These are phyloP conservation scores for Daldinia concentrica DNA, from an alignment of 495 filamentous ascomycete species.

Conservation along the genomic window DNA sequence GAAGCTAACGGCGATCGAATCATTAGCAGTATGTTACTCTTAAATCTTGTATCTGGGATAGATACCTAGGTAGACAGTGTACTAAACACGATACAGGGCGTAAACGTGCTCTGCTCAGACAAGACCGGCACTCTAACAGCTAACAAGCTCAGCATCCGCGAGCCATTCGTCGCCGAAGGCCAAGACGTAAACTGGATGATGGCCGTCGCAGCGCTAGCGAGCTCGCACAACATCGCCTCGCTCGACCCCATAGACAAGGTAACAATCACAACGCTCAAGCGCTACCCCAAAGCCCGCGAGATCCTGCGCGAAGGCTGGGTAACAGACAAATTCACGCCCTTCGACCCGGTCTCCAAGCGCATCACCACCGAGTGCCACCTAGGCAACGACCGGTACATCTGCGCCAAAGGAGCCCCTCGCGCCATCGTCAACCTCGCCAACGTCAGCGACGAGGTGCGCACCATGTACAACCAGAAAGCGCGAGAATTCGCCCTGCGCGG, in stretches of 20 bases:
- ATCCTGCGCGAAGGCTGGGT: constrained; percentile 74
- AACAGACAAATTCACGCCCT: constrained; percentile 82
- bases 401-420: constrained; percentile 88
- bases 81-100: constrained; percentile 59
- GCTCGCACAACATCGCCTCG: constrained; percentile 89
- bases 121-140: constrained; percentile 94
- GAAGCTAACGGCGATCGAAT: constrained; percentile 94
- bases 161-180: constrained; percentile 82
- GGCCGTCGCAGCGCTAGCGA: constrained; percentile 87
- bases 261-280: constrained; percentile 81
- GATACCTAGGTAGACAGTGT: neutral
- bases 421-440: constrained; percentile 82
- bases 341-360: constrained; percentile 95
- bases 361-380: constrained; percentile 80
- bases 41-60: too few relatives aligned
- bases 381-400: constrained; percentile 76
- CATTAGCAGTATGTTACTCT: constrained; percentile 66
- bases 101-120: constrained; percentile 96
- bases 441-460: constrained; percentile 73
- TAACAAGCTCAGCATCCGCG: constrained; percentile 86
- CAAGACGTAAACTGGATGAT: constrained; percentile 85
- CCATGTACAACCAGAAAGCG: constrained; percentile 84
- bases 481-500: constrained; percentile 88
- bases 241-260: constrained; percentile 94
- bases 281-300: constrained; percentile 78